phyloP scores from a whole-genome alignment of 257 asterid genomes.

The Apocynum venetum region DNA sequence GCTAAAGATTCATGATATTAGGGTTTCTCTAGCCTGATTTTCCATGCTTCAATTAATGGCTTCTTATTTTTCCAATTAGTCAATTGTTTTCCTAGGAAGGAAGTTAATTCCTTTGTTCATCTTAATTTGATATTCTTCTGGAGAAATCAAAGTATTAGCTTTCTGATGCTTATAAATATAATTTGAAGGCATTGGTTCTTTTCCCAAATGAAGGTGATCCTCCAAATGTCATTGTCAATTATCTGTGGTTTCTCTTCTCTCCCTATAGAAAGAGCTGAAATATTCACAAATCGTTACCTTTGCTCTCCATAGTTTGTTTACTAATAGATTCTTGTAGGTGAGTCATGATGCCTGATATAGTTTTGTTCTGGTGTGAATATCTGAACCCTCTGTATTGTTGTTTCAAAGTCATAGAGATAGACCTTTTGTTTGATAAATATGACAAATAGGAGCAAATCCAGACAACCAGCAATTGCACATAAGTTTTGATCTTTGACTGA shows the following conservation, averaged over 20 bases:
- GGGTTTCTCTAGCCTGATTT: not conserved
- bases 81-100: not conserved
- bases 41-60: not conserved
- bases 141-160: not conserved
- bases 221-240: not conserved
- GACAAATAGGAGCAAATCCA: not conserved
- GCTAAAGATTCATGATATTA: not conserved
- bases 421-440: not conserved
- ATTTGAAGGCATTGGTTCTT: not conserved
- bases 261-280: not conserved
- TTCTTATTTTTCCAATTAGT: not conserved
- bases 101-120: not conserved
- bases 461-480: not conserved
- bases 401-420: not conserved
- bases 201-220: not conserved
- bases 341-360: not conserved
- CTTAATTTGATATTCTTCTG: conserved; percentile 3
- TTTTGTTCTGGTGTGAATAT: not conserved
- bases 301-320: not conserved
- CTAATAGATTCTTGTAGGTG: too few species aligned
- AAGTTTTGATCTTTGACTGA: not conserved
- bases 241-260: not conserved
- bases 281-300: not conserved
- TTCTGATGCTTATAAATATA: not conserved
- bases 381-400: not conserved